These are phyloP conservation scores for Paxillus ammoniavirescens DNA, from an alignment of 768 basidiomycete species.

Conservation along the genomic window DNA sequence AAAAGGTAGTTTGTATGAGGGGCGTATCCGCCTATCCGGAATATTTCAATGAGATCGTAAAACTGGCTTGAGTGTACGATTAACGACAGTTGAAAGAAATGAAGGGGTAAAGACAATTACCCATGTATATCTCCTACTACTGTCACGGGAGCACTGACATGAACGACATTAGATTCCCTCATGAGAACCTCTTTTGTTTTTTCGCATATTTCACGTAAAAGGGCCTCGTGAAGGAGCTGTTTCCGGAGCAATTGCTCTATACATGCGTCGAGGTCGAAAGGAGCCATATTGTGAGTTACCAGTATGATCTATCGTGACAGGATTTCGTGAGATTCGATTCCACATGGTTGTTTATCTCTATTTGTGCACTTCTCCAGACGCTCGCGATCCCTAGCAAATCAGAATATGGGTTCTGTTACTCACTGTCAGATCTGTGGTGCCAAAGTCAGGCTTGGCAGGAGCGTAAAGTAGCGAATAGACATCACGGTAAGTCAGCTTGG, in stretches of 20 bases:
- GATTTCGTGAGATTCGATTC: neutral
- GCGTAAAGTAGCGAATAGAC: conserved; percentile 14
- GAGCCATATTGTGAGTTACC: conserved; percentile 29
- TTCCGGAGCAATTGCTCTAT: conserved; percentile 88
- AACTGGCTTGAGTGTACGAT: conserved; percentile 75
- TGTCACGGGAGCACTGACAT: conserved; percentile 94
- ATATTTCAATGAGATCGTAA: conserved; percentile 98
- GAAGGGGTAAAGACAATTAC: conserved; percentile 49
- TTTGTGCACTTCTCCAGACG: conserved; percentile 24
- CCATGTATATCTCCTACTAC: conserved; percentile 99
- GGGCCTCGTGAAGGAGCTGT: conserved; percentile 91
- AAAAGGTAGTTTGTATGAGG: conserved; percentile 98
- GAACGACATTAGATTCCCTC: conserved; percentile 98
- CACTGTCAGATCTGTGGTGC: no score
- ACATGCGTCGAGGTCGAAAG: conserved; percentile 97
- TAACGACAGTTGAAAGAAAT: conserved; percentile 31
- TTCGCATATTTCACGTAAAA: conserved; percentile 97
- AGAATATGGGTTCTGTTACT: no score
- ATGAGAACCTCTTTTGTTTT: conserved; percentile 99
- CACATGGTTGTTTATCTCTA: conserved; percentile 30
- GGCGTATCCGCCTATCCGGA: conserved; percentile 95
- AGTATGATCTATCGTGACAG: neutral
- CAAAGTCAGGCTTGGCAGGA: neutral
- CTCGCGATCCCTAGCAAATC: no score
- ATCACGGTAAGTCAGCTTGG: conserved; percentile 12